These are phyloP conservation scores for Arthrobotrys sinensis DNA, from an alignment of 2,329 filamentous ascomycete genomes.

Conservation along the genomic window DNA sequence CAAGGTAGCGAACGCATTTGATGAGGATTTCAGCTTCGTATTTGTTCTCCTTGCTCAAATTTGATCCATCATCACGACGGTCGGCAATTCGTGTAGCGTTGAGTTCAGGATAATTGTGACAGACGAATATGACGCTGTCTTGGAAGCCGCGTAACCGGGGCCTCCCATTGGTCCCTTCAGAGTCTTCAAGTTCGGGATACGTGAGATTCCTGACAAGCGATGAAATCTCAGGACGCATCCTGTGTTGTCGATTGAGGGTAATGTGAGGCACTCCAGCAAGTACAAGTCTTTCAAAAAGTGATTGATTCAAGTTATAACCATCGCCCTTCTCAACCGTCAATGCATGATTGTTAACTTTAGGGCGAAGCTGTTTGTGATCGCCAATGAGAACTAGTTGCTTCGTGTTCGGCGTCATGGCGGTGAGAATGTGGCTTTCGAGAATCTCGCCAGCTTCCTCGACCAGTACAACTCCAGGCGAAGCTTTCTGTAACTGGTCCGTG, in stretches of 20 bases:
- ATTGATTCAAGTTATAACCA: slow-evolving; percentile 78
- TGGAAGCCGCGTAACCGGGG: slow-evolving; percentile 73
- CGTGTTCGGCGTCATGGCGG: slow-evolving; percentile 72
- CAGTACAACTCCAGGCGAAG: slow-evolving; percentile 74
- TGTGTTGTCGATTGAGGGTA: slow-evolving; percentile 75
- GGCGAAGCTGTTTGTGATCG: slow-evolving; percentile 80
- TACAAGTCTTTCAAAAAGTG: slow-evolving; percentile 79
- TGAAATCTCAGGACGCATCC: slow-evolving; percentile 80
- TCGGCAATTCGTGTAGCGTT: slow-evolving; percentile 70
- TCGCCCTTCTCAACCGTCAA: slow-evolving; percentile 77
- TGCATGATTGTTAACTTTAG: slow-evolving; percentile 76
- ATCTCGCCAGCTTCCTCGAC: slow-evolving; percentile 83
- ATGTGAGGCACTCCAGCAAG: slow-evolving; percentile 71
- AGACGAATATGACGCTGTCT: slow-evolving; percentile 76
- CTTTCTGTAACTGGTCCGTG: slow-evolving; percentile 71
- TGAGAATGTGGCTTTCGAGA: slow-evolving; percentile 77
- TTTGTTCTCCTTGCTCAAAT: slow-evolving; percentile 74
- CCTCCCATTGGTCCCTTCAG: slow-evolving; percentile 70
- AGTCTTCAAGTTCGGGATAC: slow-evolving; percentile 76
- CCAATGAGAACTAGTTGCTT: slow-evolving; percentile 80
- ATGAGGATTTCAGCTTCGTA: slow-evolving; percentile 79
- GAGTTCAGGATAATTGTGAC: slow-evolving; percentile 74
- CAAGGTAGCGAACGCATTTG: slow-evolving; percentile 77
- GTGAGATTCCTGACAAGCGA: slow-evolving; percentile 73
- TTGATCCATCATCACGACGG: slow-evolving; percentile 70